These are phyloP conservation scores for Globisporangium uncinulatum DNA, from an alignment of 352 stramenopile species.

Conservation along the genomic window DNA sequence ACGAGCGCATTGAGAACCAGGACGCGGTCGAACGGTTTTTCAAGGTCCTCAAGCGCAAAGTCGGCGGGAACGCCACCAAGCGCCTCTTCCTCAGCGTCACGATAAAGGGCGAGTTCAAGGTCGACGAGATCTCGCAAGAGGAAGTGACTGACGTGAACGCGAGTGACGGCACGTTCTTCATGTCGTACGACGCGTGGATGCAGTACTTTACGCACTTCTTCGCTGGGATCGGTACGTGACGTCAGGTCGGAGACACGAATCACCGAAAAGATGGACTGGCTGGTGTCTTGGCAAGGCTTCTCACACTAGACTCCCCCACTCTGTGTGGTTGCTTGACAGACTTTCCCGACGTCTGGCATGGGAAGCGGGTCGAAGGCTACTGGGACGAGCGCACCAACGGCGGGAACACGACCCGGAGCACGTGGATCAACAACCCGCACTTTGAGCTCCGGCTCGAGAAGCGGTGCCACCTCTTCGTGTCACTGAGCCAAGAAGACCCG, in stretches of 20 bases:
- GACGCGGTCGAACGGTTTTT: constrained; percentile 75
- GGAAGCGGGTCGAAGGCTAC: constrained; percentile 60
- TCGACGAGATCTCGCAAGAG: constrained; percentile 65
- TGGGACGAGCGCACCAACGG: constrained; percentile 80
- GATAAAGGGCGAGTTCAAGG: constrained; percentile 35
- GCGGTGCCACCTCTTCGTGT: constrained; percentile 61
- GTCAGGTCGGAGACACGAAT: no score
- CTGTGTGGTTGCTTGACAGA: constrained; percentile 45
- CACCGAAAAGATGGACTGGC: no score
- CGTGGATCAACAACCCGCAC: constrained; percentile 85
- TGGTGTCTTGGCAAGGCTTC: no score
- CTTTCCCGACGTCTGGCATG: constrained; percentile 85
- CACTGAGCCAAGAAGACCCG: constrained; percentile 76
- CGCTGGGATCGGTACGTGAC: constrained; percentile 67
- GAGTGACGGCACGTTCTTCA: constrained; percentile 91
- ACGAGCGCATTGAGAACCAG: constrained; percentile 73
- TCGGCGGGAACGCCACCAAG: constrained; percentile 65
- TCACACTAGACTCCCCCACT: no score
- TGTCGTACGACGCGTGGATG: constrained; percentile 86
- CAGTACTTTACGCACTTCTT: constrained; percentile 90
- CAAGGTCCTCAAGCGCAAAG: constrained; percentile 55
- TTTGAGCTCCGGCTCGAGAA: constrained; percentile 70
- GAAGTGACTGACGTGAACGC: constrained; percentile 76
- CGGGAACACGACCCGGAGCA: constrained; percentile 77
- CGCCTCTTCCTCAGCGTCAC: constrained; percentile 55